These are phyloP conservation scores for Vaccinium macrocarpon DNA, from an alignment of 148 eudicot species.

Conservation along the genomic window DNA sequence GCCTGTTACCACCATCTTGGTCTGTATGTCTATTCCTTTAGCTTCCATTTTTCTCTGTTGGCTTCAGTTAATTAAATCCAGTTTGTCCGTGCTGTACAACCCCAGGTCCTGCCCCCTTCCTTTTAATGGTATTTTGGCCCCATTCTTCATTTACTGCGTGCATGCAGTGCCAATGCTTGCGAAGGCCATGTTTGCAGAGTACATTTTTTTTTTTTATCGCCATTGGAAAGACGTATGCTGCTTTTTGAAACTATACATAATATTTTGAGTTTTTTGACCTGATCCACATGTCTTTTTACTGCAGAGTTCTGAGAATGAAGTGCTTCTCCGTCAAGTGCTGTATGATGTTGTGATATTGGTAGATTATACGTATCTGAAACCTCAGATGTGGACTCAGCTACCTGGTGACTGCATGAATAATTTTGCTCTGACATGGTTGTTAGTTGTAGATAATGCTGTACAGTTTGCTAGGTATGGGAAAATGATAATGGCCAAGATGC, in stretches of 20 bases:
- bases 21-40: conserved; percentile 31
- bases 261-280: not conserved
- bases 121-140: conserved; percentile 13
- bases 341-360: conserved; percentile 55
- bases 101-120: not conserved
- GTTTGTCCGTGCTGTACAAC: not conserved
- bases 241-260: not conserved
- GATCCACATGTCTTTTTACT: not conserved
- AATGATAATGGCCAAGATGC: conserved; percentile 2
- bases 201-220: conserved; percentile 15
- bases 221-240: not conserved
- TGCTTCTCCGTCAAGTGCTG: conserved; percentile 40
- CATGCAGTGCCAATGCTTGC: not conserved
- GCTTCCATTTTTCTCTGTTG: not conserved
- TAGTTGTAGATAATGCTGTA: conserved; percentile 63
- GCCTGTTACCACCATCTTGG: conserved; percentile 58
- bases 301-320: conserved; percentile 52
- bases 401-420: conserved; percentile 40
- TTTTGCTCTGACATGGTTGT: conserved; percentile 61
- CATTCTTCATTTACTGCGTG: not conserved
- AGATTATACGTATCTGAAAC: conserved; percentile 45
- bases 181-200: conserved; percentile 9
- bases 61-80: not conserved
- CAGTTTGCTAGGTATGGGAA: conserved; percentile 55
- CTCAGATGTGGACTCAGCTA: conserved; percentile 38